Conservation (phyloP, 371 early-diverging fungal genomes). For the Apophysomyces elegans region DNA sequence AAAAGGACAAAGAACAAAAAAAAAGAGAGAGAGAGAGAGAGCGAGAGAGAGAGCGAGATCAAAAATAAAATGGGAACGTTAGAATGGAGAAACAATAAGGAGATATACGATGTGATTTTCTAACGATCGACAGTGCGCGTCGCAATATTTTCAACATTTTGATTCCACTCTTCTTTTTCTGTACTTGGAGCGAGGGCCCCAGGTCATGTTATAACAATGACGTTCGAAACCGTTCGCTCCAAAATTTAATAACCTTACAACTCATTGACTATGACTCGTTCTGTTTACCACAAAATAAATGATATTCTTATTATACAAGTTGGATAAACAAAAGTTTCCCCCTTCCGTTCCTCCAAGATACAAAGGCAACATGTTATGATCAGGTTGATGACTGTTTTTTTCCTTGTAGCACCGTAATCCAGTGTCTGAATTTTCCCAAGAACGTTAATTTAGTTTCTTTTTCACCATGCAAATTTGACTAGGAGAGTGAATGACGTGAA, state of each 20-base stretch:
- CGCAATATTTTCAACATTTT: not conserved
- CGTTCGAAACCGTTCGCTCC: not conserved
- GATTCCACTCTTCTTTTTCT: not conserved
- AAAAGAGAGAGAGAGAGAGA: not conserved
- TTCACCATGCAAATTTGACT: too few relatives aligned
- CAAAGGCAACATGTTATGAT: too few relatives aligned
- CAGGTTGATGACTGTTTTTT: too few relatives aligned
- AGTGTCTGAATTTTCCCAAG: too few relatives aligned
- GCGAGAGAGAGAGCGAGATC: not conserved
- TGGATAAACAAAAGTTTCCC: not conserved
- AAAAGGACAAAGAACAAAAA: not conserved
- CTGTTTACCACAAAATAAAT: not conserved
- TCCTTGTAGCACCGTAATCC: too few relatives aligned
- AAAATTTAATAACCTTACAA: not conserved
- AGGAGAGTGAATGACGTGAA: too few relatives aligned
- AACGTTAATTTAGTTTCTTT: too few relatives aligned
- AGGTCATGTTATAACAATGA: not conserved
- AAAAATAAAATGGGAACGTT: too few relatives aligned
- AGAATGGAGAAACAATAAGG: too few relatives aligned
- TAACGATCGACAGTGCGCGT: constrained; percentile 9
- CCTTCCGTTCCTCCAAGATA: not conserved
- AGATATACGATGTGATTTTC: not conserved
- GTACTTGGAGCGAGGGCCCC: not conserved
- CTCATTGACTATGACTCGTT: not conserved
- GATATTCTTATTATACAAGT: too few relatives aligned